Conservation (phyloP, 148 eudicot species). For the Dianthus caryophyllus region DNA sequence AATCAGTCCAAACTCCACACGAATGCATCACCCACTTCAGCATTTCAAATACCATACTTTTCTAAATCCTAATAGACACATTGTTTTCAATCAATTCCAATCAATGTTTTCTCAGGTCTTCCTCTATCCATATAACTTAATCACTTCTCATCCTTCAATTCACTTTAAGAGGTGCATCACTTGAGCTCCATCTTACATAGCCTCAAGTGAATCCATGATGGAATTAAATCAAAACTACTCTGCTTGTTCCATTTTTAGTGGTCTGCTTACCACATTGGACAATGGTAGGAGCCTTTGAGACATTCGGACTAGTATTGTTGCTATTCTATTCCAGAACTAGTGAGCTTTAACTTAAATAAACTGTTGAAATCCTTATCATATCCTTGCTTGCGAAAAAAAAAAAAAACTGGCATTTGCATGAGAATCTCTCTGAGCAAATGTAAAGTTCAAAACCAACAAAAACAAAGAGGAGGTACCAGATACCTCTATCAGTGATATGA, state of each 20-base stretch:
- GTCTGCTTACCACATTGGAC: neutral
- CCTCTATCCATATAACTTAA: neutral
- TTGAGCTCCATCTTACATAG: neutral
- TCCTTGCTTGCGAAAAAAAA: neutral
- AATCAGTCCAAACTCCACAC: neutral
- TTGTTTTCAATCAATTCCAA: neutral
- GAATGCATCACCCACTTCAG: neutral
- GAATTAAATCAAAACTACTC: neutral
- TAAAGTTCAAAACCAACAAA: neutral
- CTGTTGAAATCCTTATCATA: neutral
- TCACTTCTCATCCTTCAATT: neutral
- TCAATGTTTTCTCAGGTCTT: neutral
- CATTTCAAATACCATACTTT: neutral
- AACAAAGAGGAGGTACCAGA: slow-evolving; percentile 5
- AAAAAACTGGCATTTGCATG: neutral
- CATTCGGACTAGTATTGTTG: too few species aligned
- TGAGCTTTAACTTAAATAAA: neutral
- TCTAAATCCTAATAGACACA: neutral
- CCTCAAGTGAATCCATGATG: slow-evolving; percentile 3
- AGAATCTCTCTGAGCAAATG: neutral
- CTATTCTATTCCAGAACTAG: neutral
- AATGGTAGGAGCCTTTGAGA: neutral
- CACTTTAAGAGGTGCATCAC: neutral
- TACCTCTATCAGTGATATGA: slow-evolving; percentile 82
- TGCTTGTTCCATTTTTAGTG: neutral